These are phyloP conservation scores for Dendrocalamus sinicus DNA, from an alignment of 176 grass and related monocot genomes.

Conservation along the genomic window DNA sequence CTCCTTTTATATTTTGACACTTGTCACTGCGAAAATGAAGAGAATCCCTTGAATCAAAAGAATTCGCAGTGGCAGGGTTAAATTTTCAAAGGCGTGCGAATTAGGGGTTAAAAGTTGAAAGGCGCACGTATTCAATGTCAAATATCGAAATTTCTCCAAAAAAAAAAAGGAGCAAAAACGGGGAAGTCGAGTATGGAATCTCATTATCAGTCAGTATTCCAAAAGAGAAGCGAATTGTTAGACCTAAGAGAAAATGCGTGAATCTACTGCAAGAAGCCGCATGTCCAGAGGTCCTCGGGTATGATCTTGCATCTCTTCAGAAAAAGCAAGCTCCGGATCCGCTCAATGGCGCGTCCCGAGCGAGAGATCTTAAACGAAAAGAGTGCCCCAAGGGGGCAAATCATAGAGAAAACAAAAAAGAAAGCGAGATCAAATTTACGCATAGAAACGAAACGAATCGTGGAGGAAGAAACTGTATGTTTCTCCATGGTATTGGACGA, in stretches of 20 bases:
- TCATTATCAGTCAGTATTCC: too few species aligned
- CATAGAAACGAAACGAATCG: neutral
- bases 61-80: too few species aligned
- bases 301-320: slow-evolving; percentile 39
- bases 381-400: slow-evolving; percentile 11
- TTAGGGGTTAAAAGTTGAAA: too few species aligned
- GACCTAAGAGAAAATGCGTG: slow-evolving; percentile 55
- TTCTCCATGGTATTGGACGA: neutral
- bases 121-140: too few species aligned
- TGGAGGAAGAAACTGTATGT: too few species aligned
- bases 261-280: slow-evolving; percentile 37
- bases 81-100: too few species aligned
- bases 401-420: neutral
- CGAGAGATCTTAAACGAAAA: slow-evolving; percentile 1
- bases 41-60: too few species aligned
- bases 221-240: neutral
- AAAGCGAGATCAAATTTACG: neutral
- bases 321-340: neutral
- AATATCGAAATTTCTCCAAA: too few species aligned
- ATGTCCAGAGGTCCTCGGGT: slow-evolving; percentile 50
- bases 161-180: too few species aligned
- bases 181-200: too few species aligned
- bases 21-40: too few species aligned
- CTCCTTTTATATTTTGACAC: too few species aligned
- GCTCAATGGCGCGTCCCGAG: neutral